phyloP scores from a whole-genome alignment of 495 filamentous ascomycete species.

The Hypoxylon trugodes region DNA sequence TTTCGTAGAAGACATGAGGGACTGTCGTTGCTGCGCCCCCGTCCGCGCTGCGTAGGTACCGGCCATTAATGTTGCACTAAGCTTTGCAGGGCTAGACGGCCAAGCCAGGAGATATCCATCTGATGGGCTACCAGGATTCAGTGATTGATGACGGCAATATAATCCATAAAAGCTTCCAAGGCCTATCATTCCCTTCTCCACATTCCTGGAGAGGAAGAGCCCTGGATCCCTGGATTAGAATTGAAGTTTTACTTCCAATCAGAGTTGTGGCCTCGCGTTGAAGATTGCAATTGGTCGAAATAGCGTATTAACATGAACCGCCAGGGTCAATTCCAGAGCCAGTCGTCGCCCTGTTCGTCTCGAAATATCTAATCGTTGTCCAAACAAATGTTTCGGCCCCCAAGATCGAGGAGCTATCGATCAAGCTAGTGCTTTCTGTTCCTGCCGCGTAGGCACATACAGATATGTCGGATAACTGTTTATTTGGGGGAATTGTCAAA shows the following conservation, averaged over 20 bases:
- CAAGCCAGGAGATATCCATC: conserved; percentile 22
- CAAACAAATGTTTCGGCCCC: conserved; percentile 30
- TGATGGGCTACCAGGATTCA: conserved; percentile 38
- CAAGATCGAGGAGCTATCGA: conserved; percentile 28
- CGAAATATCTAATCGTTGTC: conserved; percentile 8
- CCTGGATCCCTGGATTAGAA: conserved; percentile 33
- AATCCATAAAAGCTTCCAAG: conserved; percentile 18
- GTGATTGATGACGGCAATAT: conserved; percentile 31
- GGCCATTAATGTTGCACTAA: conserved; percentile 21
- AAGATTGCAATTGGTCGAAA: conserved; percentile 39
- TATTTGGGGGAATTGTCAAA: conserved; percentile 53
- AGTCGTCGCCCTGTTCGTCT: conserved; percentile 24
- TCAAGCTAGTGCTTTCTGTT: conserved; percentile 46
- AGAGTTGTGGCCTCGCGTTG: conserved; percentile 18
- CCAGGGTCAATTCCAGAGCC: conserved; percentile 14
- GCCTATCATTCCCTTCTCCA: conserved; percentile 42
- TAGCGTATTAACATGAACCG: conserved; percentile 27
- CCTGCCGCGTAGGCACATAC: conserved; percentile 45
- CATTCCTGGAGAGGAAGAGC: conserved; percentile 41
- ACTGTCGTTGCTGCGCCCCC: too few relatives aligned
- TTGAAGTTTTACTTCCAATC: conserved; percentile 36
- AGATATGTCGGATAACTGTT: conserved; percentile 36
- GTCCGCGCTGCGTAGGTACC: too few relatives aligned
- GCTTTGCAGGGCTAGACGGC: conserved; percentile 30
- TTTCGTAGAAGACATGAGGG: too few relatives aligned